Evolutionary conservation across 805 yeast genomes (phyloP).

Genomic region (Saturnispora bothae): DNA sequence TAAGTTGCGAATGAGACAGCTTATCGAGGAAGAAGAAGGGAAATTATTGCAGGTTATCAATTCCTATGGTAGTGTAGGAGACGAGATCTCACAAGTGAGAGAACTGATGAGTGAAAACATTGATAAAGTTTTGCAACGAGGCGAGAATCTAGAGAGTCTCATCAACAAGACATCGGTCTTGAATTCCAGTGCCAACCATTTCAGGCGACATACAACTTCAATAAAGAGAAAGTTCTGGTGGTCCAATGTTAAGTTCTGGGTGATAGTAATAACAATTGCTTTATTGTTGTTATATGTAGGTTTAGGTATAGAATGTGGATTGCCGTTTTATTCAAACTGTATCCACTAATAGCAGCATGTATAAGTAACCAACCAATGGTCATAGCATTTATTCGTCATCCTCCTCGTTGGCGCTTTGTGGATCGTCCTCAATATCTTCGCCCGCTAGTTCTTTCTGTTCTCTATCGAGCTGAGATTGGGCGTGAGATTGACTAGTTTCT

Average conservation of each 20-base stretch:
- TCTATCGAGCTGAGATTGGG: constrained; percentile 1
- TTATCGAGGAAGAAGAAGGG: constrained; percentile 43
- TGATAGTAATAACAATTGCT: constrained; percentile 19
- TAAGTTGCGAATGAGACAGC: constrained; percentile 45
- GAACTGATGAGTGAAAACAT: constrained; percentile 64
- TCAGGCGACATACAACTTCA: constrained; percentile 56
- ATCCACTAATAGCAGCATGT: constrained; percentile 24
- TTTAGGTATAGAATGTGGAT: constrained; percentile 44
- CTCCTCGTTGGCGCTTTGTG: constrained; percentile 12
- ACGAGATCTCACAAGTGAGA: constrained; percentile 55
- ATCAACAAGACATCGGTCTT: constrained; percentile 74
- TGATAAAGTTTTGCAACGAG: constrained; percentile 62
- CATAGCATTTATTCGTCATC: too few relatives aligned
- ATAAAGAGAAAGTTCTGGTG: constrained; percentile 65
- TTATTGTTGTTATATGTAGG: constrained; percentile 33
- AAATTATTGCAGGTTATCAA: constrained; percentile 32
- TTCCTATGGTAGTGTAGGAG: constrained; percentile 27
- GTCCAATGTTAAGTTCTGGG: constrained; percentile 39
- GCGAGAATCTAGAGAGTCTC: constrained; percentile 60
- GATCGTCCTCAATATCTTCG: constrained; percentile 6
- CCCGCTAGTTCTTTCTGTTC: constrained; percentile 6
- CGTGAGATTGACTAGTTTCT: not conserved
- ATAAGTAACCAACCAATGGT: too few relatives aligned
- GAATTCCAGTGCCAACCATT: constrained; percentile 54
- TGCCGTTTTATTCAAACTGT: constrained; percentile 37